Percentiles rank a stretch among this genome's conserved stretches.
Evolutionary conservation across 352 stramenopile genomes (phyloP).

Genomic region (Pythium myriotylum): DNA sequence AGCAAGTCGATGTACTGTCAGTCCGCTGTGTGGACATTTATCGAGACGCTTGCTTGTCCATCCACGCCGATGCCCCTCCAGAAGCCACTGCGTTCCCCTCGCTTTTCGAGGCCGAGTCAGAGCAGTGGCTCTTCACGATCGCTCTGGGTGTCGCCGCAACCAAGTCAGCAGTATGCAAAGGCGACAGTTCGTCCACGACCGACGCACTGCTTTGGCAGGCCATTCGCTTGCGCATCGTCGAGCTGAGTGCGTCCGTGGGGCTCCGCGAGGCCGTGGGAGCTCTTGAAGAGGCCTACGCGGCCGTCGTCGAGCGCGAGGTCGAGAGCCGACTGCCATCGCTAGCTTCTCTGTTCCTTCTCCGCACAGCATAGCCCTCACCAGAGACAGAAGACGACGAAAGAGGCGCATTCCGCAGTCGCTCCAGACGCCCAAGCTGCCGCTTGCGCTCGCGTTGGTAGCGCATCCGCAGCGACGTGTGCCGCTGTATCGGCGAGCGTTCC

Average conservation of each 20-base stretch:
- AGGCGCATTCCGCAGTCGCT: slow-evolving; percentile 1
- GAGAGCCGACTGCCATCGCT: slow-evolving; percentile 14
- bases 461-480: slow-evolving; percentile 14
- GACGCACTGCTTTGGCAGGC: slow-evolving; percentile 24
- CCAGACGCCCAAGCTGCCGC: slow-evolving; percentile 12
- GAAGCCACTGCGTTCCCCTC: background rate
- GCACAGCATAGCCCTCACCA: background rate
- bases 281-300: slow-evolving; percentile 12
- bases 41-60: background rate
- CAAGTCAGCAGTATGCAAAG: slow-evolving; percentile 3
- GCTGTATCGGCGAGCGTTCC: no score
- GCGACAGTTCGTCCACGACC: background rate
- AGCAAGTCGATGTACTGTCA: background rate
- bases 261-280: slow-evolving; percentile 13
- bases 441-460: slow-evolving; percentile 19
- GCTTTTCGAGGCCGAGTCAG: slow-evolving; percentile 18
- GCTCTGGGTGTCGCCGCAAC: slow-evolving; percentile 4
- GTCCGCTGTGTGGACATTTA: slow-evolving; percentile 7
- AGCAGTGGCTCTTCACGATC: slow-evolving; percentile 6
- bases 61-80: background rate
- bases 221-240: slow-evolving; percentile 21
- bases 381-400: background rate
- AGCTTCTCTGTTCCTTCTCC: slow-evolving; percentile 12
- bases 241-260: slow-evolving; percentile 10
- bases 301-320: slow-evolving; percentile 8